Base-by-base conservation (phyloP, 2,329 filamentous ascomycete genomes). In the Sporothrix brasiliensis region DNA sequence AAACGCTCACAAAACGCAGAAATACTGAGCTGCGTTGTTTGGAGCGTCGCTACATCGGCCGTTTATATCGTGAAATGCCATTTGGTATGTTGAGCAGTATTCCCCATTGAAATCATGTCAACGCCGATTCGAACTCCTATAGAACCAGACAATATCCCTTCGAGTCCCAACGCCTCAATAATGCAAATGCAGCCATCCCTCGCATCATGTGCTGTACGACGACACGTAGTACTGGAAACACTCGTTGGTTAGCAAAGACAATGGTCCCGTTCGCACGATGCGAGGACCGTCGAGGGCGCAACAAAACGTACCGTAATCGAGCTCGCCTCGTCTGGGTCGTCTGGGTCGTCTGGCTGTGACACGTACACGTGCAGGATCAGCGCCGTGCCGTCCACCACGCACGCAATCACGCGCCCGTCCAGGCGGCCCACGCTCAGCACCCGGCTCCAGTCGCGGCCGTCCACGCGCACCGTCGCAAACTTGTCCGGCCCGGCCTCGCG, bases 401-500 rank as follows among this genome's bases (percentile, higher is more conserved):
- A 97, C 70, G 94, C 95, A 82, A 98, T 95, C 67, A 98, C 94
- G 74, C 93, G 86, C 0, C 93, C 94, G 75, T 95, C 94, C 41
- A 98, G 82, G 67, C 94, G 85, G 1, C 94, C 94, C 14, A 98
- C 94, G 79, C 93, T 96, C 74, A 99, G 84, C n/a, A 98, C 94
- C 74, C 88, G 89, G 44, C 93, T 93, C 94, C 95, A 98, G 78
- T 99, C 95, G 78, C 89, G 91, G 47, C 93, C 95, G 80, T 98
- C 95, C 30, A 98, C 93, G 68, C 92, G 86, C 49, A 98, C 94
- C 30, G 88, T 93, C 0, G 93, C 92, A 93, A 94, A 98, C 60
- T 88, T 89, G 72, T 93, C 89, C 16, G 93, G 92, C 16, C 92
- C 92, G 24, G 88, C 89, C 68, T 89, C 87, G 75, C 88, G 89